Conservation (phyloP, 2,329 filamentous ascomycete species). For the Hymenoscyphus salicellus region DNA sequence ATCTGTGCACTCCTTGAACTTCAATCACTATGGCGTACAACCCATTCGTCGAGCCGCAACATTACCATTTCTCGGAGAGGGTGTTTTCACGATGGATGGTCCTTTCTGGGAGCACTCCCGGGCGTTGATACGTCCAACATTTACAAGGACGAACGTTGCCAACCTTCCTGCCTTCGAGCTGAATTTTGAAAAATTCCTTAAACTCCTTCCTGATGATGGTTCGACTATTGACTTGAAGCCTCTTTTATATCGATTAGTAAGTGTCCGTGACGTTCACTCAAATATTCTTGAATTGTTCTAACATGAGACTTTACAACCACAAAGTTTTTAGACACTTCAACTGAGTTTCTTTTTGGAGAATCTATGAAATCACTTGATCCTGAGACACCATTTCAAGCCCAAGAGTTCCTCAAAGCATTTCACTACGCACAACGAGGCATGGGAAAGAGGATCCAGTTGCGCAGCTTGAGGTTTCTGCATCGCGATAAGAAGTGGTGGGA, state of each 20-base stretch:
- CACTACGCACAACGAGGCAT: constrained; percentile 32
- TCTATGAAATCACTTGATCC: constrained; percentile 45
- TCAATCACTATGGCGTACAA: constrained; percentile 47
- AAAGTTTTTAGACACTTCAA: constrained; percentile 35
- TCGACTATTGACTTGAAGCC: constrained; percentile 36
- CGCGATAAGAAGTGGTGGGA: constrained; percentile 22
- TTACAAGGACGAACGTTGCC: constrained; percentile 51
- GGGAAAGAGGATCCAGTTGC: constrained; percentile 23
- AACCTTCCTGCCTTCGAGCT: constrained; percentile 67
- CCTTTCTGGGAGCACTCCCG: constrained; percentile 19
- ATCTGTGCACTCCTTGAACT: constrained; percentile 33
- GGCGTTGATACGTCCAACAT: constrained; percentile 50
- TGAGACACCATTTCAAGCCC: background rate
- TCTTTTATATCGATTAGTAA: constrained; percentile 6
- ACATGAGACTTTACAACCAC: constrained; percentile 17
- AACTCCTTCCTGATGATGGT: constrained; percentile 4
- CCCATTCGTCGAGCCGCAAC: constrained; percentile 57
- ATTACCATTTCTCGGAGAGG: constrained; percentile 18
- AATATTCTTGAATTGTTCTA: constrained; percentile 50
- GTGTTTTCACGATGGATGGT: constrained; percentile 22
- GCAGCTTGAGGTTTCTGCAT: constrained; percentile 18
- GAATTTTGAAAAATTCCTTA: constrained; percentile 41
- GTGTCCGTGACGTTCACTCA: constrained; percentile 48
- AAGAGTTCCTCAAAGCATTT: constrained; percentile 36
- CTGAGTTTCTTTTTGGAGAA: constrained; percentile 61